Percentiles rank a stretch among this genome's conserved stretches.
Conservation (phyloP, 768 basidiomycete genomes). For the Lactifluus piperatus region DNA sequence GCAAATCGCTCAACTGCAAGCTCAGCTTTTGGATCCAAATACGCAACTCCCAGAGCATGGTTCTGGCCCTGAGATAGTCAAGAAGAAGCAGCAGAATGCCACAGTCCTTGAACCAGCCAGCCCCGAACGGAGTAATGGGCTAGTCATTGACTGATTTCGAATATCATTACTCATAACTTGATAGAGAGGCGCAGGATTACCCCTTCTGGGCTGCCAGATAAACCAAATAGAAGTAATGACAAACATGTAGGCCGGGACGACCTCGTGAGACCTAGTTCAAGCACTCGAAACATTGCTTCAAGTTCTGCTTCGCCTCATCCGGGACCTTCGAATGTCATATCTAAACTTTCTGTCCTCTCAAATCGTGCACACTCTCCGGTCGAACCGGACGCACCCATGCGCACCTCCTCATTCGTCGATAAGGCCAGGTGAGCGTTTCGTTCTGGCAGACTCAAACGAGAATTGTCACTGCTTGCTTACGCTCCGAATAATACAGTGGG, state of each 20-base stretch:
- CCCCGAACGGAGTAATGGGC: constrained; percentile 59
- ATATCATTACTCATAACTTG: background rate
- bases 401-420: constrained; percentile 21
- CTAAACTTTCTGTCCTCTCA: constrained; percentile 38
- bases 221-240: background rate
- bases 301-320: constrained; percentile 25
- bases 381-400: background rate
- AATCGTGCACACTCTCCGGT: constrained; percentile 10
- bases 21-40: constrained; percentile 39
- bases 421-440: constrained; percentile 16
- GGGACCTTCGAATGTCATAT: constrained; percentile 45
- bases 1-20: constrained; percentile 49
- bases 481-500: constrained; percentile 2
- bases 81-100: constrained; percentile 37
- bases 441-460: background rate
- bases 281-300: background rate
- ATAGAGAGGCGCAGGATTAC: constrained; percentile 40
- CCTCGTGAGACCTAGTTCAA: background rate
- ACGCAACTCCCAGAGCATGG: constrained; percentile 20
- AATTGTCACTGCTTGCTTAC: background rate
- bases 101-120: constrained; percentile 44
- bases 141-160: background rate
- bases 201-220: background rate
- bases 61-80: constrained; percentile 31
- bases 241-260: background rate